These are phyloP conservation scores for Hypsizygus ulmarius DNA, from an alignment of 1,284 basidiomycete species.

Conservation along the genomic window DNA sequence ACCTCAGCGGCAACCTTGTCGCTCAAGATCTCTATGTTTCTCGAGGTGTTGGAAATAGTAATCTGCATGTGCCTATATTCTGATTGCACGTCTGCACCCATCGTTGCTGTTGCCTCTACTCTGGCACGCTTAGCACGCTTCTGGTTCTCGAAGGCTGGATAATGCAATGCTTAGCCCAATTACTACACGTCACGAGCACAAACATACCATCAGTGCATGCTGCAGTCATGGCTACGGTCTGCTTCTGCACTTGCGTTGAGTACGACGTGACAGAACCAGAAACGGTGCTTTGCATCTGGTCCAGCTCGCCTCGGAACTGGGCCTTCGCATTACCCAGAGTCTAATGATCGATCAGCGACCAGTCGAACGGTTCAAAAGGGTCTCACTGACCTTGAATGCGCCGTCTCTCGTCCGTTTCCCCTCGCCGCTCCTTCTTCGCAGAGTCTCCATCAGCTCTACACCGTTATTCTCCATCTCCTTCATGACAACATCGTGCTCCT, in stretches of 20 bases:
- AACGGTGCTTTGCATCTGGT: conserved; percentile 43
- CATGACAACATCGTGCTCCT: conserved; percentile 48
- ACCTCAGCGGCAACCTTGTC: conserved; percentile 50
- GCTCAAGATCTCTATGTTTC: conserved; percentile 47
- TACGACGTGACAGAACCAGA: conserved; percentile 51
- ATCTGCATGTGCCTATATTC: conserved; percentile 50
- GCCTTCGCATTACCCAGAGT: conserved; percentile 38
- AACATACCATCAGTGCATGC: conserved; percentile 48
- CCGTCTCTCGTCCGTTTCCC: conserved; percentile 55
- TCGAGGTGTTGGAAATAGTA: conserved; percentile 48
- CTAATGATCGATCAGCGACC: conserved; percentile 32
- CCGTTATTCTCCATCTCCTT: conserved; percentile 40
- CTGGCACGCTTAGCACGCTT: conserved; percentile 64
- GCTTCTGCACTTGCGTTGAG: conserved; percentile 50
- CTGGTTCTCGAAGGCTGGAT: conserved; percentile 58
- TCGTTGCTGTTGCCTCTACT: conserved; percentile 51
- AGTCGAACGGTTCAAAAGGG: conserved; percentile 1
- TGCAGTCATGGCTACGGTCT: conserved; percentile 42
- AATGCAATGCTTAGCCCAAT: neutral
- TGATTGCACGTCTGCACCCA: conserved; percentile 50
- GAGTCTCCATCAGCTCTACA: conserved; percentile 36
- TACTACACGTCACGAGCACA: conserved; percentile 5
- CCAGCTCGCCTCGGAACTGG: conserved; percentile 43
- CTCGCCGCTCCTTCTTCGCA: conserved; percentile 52
- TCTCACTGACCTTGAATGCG: conserved; percentile 52